Base-by-base conservation (phyloP, 805 yeast genomes). In the Nakazawaea pomicola region DNA sequence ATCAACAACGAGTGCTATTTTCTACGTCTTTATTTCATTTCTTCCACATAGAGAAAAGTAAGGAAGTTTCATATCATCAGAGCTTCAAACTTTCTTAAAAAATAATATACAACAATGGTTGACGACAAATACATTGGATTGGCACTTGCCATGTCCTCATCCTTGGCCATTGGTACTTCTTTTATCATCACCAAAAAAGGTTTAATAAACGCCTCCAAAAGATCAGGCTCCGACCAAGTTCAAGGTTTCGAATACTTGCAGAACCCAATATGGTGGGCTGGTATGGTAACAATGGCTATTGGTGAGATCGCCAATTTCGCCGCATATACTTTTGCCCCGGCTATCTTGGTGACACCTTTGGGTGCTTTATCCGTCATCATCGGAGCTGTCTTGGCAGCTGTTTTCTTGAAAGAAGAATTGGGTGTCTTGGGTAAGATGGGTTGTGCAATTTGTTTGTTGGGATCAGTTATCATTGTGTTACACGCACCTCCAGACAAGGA, bases 401-500 rank as follows among this genome's bases (percentile, higher is more conserved):
- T 88, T 3, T 87, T 88, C 55, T 66, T 88, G 49, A 82, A 83
- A 54, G 96, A 88, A 59, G 93, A 87, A 54, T 72, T 88, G 45
- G 96, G 96, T 1, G 75, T 83, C 8, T 67, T 88, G 53, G 96
- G 96, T 11, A 84, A 82, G 60, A 75, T 89, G 81, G 96, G 96
- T 3, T 89, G 96, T 65, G 95, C 95, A 20, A 83, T 87, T 41
- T 88, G 96, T 58, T 62, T 88, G 39, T 70, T 89, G 57, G 96
- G 96, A 1, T 80, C 95, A 2, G 88, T 88, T 16, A 83, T 88
- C 44, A 89, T 88, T 45, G 89, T 88, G 17, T 65, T 88, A 45
- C 96, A 88, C 57, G 96, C 96, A 21, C 96, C 96, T 19, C 87
- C 89, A n/a, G 96, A 88, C 61, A 85, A 83, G 61, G 95, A 88